Base-by-base conservation (phyloP, 2,329 filamentous ascomycete genomes). In the Trichoderma koningii region DNA sequence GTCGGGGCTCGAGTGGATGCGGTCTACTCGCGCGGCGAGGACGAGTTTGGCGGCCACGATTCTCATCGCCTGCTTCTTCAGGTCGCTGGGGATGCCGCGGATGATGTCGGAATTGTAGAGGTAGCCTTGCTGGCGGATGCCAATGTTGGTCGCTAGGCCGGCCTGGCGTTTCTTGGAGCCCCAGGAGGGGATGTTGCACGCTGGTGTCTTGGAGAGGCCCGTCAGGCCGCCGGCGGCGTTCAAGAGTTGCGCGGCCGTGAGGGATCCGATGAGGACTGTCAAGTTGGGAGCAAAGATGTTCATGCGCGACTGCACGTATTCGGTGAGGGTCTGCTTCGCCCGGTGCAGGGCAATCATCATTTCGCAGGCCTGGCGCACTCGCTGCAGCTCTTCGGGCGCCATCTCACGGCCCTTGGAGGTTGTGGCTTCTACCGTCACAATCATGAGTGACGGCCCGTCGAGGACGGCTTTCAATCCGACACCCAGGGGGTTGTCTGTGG, bases 291-390 rank as follows among this genome's bases (percentile, higher is more conserved):
- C 95, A 74, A 98, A 98, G 41, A 96, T 83, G 70, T 90, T 95
- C 92, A 99, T 98, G 67, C 95, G 91, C 42, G 94, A 97, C 78
- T 97, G 92, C 17, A 99, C 95, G 73, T 97, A 99, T 74, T 95
- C 90, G 2, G 92, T 96, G 63, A 99, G 83, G 0, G 88, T 90
- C 67, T 86, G 89, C 77, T 97, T 97, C 30, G 94, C 93, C 69
- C 85, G 88, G 75, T 98, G 92, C 10, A 99, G 87, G 44, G 88
- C 85, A n/a, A 98, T 83, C 10, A 92, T 89, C 87, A 96, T 95
- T 69, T 93, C 87, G 77, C 93, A 97, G 9, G 93, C 94, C 60
- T 85, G 83, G 30, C 89, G 80, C 21, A 97, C 89, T 28, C 86
- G 83, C 56, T 88, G 82, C 6, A 98, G 82, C 75, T 97, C 92